Conservation (phyloP, 1,284 basidiomycete genomes). For the Coniferiporia weirii region DNA sequence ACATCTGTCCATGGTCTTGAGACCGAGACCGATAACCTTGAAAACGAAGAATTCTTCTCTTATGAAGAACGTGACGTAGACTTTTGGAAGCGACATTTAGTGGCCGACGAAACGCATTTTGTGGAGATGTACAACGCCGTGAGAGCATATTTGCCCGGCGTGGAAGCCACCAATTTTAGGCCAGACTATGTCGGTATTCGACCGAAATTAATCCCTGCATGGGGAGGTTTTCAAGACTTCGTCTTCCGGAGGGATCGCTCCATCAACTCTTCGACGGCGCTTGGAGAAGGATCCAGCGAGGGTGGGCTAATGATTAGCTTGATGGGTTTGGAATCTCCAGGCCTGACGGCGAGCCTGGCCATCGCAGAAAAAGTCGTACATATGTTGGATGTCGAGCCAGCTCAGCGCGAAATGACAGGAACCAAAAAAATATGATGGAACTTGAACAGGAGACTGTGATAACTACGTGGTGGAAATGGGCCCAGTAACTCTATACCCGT, state of each 20-base stretch:
- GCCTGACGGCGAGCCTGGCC: constrained; percentile 68
- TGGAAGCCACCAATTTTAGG: constrained; percentile 59
- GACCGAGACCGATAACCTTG: neutral
- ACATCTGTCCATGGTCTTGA: neutral
- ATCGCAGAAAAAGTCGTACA: constrained; percentile 70
- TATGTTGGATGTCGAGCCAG: constrained; percentile 31
- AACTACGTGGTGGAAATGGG: neutral
- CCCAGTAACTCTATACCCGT: constrained; percentile 32
- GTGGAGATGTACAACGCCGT: constrained; percentile 65
- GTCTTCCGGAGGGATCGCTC: constrained; percentile 53
- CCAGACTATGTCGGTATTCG: constrained; percentile 92
- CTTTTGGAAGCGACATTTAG: constrained; percentile 72
- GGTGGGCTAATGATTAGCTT: constrained; percentile 64
- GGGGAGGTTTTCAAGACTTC: constrained; percentile 84
- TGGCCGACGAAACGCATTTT: constrained; percentile 61
- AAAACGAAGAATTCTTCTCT: constrained; percentile 26
- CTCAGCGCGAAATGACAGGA: neutral
- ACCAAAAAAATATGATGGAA: neutral
- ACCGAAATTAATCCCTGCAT: constrained; percentile 79
- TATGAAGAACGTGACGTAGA: constrained; percentile 49
- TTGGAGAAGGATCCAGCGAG: constrained; percentile 18
- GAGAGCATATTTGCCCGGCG: constrained; percentile 68
- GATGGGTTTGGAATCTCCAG: constrained; percentile 75
- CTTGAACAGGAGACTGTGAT: neutral
- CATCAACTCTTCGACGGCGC: constrained; percentile 23